Conservation (phyloP, 2,329 filamentous ascomycete species). For the Apiospora arundinis region DNA sequence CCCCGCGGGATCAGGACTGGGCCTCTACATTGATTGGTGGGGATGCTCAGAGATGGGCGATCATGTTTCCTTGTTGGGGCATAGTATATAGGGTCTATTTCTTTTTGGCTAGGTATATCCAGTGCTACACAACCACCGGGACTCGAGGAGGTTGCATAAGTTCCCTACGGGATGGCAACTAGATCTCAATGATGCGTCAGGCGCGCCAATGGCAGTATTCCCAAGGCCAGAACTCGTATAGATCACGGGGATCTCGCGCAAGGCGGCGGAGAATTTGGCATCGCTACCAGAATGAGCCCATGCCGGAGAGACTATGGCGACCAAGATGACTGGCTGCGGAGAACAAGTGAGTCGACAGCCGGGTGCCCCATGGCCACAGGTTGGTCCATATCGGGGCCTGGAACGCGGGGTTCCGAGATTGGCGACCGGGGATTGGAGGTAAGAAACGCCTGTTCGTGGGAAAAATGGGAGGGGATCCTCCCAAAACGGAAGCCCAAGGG, state of each 20-base stretch:
- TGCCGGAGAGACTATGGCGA: not conserved
- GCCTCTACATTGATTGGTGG: not conserved
- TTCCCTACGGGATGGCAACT: not conserved
- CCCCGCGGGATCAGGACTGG: not conserved
- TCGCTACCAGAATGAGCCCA: not conserved
- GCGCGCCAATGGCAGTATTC: constrained; percentile 8
- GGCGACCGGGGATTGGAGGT: not conserved
- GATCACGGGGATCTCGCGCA: not conserved
- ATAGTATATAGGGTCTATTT: not conserved
- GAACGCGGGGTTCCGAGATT: constrained; percentile 14
- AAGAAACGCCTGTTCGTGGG: constrained; percentile 16
- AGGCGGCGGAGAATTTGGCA: not conserved
- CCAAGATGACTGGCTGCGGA: not conserved
- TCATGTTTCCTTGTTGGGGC: not conserved
- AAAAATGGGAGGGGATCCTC: not conserved
- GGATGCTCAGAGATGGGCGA: not conserved
- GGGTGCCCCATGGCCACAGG: not conserved
- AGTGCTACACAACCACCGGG: not conserved
- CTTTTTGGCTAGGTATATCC: not conserved
- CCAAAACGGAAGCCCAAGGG: constrained; percentile 8
- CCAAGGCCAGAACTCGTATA: not conserved
- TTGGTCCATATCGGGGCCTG: constrained; percentile 2
- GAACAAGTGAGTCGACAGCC: not conserved
- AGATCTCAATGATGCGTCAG: not conserved
- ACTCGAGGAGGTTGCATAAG: not conserved